Base-by-base conservation (phyloP, 2,329 filamentous ascomycete species). In the Lasiodiplodia theobromae region DNA sequence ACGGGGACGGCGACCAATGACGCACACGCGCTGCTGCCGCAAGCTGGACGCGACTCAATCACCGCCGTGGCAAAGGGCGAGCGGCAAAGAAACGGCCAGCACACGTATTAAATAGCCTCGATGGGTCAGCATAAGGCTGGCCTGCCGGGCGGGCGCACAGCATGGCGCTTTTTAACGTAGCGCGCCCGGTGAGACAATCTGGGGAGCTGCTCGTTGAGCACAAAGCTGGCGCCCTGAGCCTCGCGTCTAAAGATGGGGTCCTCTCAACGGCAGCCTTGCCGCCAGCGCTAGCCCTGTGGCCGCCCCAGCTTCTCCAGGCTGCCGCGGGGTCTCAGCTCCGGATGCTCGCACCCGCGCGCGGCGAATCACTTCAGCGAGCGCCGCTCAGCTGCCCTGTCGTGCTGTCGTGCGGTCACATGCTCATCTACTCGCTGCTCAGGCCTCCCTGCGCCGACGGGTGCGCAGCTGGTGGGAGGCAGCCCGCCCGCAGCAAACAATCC, bases 301-400 rank as follows among this genome's bases (percentile, higher is more conserved):
- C 38, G 14, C 37, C 37, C 57, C 38, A 10, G 38, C 57, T 28
- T 58, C 34, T 23, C 56, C 34, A 38, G 56, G 34, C 34, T 23
- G 56, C 56, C 34, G 56, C 14, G 34, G 21, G n/a, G 34, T 56
- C 38, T 62, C 57, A 62, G 57, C 57, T 31, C 54, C 57, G 38
- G 57, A 25, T 47, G 23, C 38, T 5, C 57, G 38, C 58, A 63
- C 18, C 58, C 44, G 38, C 14, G 11, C 40, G 44, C 34, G 25
- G 6, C 40, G n/a, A 63, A 63, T 63, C 58, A 63, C 23, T 18
- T 51, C 44, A 5, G 44, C 25, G 44, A 18, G 40, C 58, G 40
- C 40, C 40, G 57, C 57, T 62, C 57, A 62, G 57, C 58, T 63
- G 60, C 47, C 60, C 44, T 31, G 60, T 64, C 60, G 60, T 53